phyloP scores from a whole-genome alignment of 1,284 basidiomycete genomes.

The Ceratobasidium sp. region DNA sequence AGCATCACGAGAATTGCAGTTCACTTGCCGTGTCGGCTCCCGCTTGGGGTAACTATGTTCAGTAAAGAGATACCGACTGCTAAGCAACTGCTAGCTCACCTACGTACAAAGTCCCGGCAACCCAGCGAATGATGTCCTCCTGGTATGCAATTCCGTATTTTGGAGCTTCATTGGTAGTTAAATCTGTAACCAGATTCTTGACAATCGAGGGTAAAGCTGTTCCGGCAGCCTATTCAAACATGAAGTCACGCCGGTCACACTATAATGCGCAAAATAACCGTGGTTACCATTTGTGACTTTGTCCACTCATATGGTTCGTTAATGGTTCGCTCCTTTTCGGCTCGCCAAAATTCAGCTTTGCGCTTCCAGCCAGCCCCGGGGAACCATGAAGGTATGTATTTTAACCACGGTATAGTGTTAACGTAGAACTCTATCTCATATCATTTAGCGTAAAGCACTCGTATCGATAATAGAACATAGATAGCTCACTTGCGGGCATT shows the following conservation, averaged over 20 bases:
- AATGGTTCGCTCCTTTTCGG: neutral
- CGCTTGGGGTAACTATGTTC: neutral
- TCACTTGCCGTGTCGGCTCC: constrained; percentile 7
- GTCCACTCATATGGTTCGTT: constrained; percentile 12
- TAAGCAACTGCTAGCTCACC: neutral
- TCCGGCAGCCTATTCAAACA: neutral
- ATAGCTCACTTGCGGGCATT: no score
- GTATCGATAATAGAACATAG: no score
- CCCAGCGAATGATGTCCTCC: constrained; percentile 10
- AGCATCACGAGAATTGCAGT: no score
- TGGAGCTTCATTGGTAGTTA: neutral
- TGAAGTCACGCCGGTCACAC: neutral
- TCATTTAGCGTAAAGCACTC: neutral
- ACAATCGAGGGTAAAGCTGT: constrained; percentile 26
- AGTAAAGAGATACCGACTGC: neutral
- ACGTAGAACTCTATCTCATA: neutral
- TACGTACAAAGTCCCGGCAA: neutral
- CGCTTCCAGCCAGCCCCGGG: constrained; percentile 11
- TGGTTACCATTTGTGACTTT: neutral
- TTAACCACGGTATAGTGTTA: constrained; percentile 6
- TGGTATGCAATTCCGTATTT: neutral
- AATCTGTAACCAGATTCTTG: neutral
- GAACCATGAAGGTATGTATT: constrained; percentile 11
- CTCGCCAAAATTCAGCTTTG: constrained; percentile 1
- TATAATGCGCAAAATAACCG: neutral